Conservation (phyloP, 148 eudicot species). For the Silene conica region DNA sequence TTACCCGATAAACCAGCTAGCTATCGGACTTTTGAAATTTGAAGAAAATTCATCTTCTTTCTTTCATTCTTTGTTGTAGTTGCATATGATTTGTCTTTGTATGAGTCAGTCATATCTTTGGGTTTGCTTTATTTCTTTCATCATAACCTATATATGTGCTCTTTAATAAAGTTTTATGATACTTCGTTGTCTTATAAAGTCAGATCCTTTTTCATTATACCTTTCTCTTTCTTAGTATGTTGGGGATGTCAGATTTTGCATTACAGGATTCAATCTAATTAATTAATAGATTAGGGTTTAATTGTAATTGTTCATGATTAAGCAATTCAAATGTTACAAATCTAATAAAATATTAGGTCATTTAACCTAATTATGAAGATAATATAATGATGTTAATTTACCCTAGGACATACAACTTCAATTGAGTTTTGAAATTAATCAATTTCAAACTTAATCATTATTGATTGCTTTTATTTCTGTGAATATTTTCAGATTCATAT, state of each 20-base stretch:
- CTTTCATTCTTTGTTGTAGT: background rate
- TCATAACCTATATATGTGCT: conserved; percentile 11
- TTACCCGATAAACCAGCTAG: background rate
- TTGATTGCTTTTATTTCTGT: no score
- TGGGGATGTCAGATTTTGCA: conserved; percentile 19
- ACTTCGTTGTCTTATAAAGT: conserved; percentile 20
- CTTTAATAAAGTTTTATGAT: conserved; percentile 20
- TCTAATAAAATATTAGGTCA: background rate
- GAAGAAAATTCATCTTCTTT: background rate
- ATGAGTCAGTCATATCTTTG: conserved; percentile 18
- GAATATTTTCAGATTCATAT: no score
- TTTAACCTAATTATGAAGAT: background rate
- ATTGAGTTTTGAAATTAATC: background rate
- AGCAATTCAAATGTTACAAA: background rate
- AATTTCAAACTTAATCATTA: no score
- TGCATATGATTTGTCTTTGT: conserved; percentile 19
- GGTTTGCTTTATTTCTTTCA: background rate
- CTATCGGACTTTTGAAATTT: background rate
- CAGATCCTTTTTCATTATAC: conserved; percentile 7
- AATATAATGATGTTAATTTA: background rate
- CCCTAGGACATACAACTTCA: no score
- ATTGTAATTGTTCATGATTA: background rate
- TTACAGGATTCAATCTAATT: background rate
- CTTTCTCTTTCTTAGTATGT: conserved; percentile 1
- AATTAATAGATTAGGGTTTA: conserved; percentile 12